Evolutionary conservation across 305 asterid genomes (phyloP).

Genomic region (Plantago coronopus): DNA sequence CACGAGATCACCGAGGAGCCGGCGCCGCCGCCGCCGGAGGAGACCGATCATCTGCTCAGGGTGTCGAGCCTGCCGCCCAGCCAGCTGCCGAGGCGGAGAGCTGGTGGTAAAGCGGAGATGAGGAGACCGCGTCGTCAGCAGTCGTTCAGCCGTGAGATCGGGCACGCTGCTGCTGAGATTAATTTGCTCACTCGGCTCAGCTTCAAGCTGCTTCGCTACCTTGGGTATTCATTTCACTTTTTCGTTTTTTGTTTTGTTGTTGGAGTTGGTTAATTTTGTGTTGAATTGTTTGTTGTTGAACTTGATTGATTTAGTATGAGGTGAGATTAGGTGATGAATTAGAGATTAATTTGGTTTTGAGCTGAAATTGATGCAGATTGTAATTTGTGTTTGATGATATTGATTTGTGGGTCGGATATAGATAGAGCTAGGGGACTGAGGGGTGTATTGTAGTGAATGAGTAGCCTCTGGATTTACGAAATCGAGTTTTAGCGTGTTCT

Average conservation of each 20-base stretch:
- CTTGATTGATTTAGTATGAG: neutral
- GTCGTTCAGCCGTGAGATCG: constrained; percentile 67
- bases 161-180: constrained; percentile 95
- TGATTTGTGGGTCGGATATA: no score
- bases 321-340: neutral
- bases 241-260: no score
- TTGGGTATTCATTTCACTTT: constrained; percentile 52
- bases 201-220: constrained; percentile 81
- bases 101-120: constrained; percentile 32
- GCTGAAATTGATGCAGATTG: neutral
- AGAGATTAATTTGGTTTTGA: neutral
- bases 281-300: neutral
- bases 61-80: constrained; percentile 35
- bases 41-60: constrained; percentile 31
- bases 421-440: neutral
- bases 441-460: neutral
- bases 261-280: neutral
- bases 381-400: no score
- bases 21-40: constrained; percentile 23
- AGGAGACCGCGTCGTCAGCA: constrained; percentile 43
- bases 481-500: neutral
- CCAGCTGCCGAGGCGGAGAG: constrained; percentile 42
- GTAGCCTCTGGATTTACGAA: neutral
- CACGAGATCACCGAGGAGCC: constrained; percentile 26
- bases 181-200: constrained; percentile 76